These are phyloP conservation scores for Berberis vulgaris DNA, from an alignment of 164 flowering plant species.

Conservation along the genomic window DNA sequence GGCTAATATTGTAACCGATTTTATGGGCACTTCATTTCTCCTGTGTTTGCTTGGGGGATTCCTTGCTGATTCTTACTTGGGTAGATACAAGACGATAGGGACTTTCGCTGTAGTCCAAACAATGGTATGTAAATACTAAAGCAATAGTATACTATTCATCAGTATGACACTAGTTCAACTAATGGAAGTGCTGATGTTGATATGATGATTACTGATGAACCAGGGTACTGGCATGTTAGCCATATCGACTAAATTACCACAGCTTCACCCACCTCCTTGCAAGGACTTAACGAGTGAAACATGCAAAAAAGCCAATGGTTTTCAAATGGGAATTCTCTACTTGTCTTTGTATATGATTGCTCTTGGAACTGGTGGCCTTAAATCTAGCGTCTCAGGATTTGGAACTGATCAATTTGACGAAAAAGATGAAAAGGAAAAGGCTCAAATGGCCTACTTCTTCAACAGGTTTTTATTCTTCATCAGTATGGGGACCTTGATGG, in stretches of 20 bases:
- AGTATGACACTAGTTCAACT: background rate
- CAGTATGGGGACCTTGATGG: conserved; percentile 58
- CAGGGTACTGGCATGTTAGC: conserved; percentile 71
- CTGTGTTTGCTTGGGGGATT: conserved; percentile 86
- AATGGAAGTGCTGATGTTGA: background rate
- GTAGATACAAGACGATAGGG: conserved; percentile 67
- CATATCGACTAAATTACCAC: conserved; percentile 42
- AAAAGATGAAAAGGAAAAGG: conserved; percentile 56
- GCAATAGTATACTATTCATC: background rate
- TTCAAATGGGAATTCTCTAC: conserved; percentile 72
- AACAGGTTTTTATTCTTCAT: conserved; percentile 76
- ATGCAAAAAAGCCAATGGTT: conserved; percentile 47
- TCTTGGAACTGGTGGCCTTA: conserved; percentile 84
- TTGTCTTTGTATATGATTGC: conserved; percentile 60
- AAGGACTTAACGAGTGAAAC: conserved; percentile 2
- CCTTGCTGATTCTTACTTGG: conserved; percentile 81
- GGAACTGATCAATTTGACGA: conserved; percentile 90
- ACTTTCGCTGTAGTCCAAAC: conserved; percentile 54
- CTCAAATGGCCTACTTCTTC: conserved; percentile 76
- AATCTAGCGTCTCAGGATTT: conserved; percentile 87
- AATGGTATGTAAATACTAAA: conserved; percentile 25
- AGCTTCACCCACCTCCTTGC: conserved; percentile 72
- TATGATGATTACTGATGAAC: conserved; percentile 3
- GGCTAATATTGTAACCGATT: conserved; percentile 80
- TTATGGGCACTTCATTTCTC: conserved; percentile 79